phyloP scores from a whole-genome alignment of 2,329 filamentous ascomycete species.

The Fusarium duplospermum region DNA sequence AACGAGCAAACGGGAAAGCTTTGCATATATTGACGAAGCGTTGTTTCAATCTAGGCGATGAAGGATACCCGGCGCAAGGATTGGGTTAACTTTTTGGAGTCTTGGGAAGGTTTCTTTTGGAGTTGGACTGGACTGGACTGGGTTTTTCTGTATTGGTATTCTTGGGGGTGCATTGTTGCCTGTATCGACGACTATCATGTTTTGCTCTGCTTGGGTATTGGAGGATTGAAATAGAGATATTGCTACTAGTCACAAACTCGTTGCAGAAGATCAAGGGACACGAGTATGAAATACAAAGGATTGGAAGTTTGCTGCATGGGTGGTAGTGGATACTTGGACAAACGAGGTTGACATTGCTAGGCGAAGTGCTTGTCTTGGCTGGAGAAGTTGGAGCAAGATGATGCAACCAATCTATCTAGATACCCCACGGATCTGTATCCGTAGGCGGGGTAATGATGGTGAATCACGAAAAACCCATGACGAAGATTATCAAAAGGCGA shows the following conservation, averaged over 20 bases:
- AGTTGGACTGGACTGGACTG: neutral
- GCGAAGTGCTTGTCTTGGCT: neutral
- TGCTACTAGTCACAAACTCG: neutral
- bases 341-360: neutral
- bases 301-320: neutral
- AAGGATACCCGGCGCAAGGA: slow-evolving; percentile 29
- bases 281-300: neutral
- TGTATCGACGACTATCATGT: neutral
- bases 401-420: neutral
- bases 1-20: slow-evolving; percentile 52
- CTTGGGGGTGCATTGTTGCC: neutral
- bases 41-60: slow-evolving; percentile 9
- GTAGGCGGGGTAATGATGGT: neutral
- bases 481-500: neutral
- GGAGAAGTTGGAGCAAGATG: neutral
- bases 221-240: neutral
- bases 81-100: slow-evolving; percentile 22
- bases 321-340: neutral
- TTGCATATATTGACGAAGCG: slow-evolving; percentile 49
- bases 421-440: slow-evolving; percentile 1
- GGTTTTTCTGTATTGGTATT: neutral
- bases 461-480: slow-evolving; percentile 6
- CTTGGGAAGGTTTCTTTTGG: neutral
- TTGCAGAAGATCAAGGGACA: neutral
- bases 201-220: neutral